Base-by-base conservation (phyloP, 2,329 filamentous ascomycete genomes). In the Ophiocordyceps camponoti-leonardi region DNA sequence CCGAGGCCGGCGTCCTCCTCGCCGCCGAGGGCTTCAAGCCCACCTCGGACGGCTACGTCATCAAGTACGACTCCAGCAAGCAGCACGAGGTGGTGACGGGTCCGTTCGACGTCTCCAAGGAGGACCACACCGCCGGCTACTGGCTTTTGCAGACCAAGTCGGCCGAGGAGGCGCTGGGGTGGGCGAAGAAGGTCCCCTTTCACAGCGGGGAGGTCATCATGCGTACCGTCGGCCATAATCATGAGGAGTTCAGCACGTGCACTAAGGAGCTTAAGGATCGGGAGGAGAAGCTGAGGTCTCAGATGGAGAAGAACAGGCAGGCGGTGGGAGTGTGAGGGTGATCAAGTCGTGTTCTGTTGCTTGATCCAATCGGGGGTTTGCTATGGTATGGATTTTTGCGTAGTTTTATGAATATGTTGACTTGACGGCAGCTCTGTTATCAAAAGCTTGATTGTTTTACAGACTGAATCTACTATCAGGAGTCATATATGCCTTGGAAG, bases 151-250 rank as follows among this genome's bases (percentile, higher is more conserved):
- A 55, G 48, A 52, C 52, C 0, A 52, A 52, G 44, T 50, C 55
- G 18, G 50, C 50, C 7, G 53, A 61, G 6, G 58, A 60, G 46
- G 57, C 57, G 2, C 45, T 61, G 11, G 19, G 23, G 10, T 62
- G 58, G 59, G 58, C 58, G 0, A 54, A 53, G 48, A 57, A 56
- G 44, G 48, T 55, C n/a, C 54, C 54, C 0, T 56, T 61, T 42
- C 50, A 53, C 26, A 41, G 46, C 3, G 55, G 54, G 1, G 54
- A 54, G 42, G 44, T 60, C 8, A 45, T 56, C 10, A 49, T 58
- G 22, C 50, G 57, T 14, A 52, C 49, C 20, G 51, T 56, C 31
- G 50, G 52, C 0, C 50, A 54, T 41, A 41, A 49, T 19, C 51
- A 53, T 5, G 55, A 57, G 8, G 44, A 54, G 20, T 50, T 51